Percentiles rank a stretch among this genome's conserved stretches.
phyloP scores from a whole-genome alignment of 2,329 filamentous ascomycete genomes.

The Trichothecium sympodiale region DNA sequence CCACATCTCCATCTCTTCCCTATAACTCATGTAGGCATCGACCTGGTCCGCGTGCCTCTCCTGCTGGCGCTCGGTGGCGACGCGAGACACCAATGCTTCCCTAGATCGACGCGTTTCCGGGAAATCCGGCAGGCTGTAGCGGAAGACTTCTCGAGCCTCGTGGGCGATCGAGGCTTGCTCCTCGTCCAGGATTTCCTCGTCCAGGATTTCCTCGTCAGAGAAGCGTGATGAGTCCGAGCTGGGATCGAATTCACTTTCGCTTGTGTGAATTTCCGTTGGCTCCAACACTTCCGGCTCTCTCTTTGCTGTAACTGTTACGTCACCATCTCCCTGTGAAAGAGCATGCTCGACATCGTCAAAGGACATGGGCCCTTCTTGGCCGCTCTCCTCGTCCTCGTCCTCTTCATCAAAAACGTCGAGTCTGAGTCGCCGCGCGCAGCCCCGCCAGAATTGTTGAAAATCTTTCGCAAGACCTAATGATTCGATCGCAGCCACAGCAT shows the following conservation, averaged over 20 bases:
- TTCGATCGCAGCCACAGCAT: constrained; percentile 37
- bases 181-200: constrained; percentile 5
- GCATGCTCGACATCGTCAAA: constrained; percentile 32
- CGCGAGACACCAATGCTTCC: constrained; percentile 23
- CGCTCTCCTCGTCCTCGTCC: constrained; percentile 13
- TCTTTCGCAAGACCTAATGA: constrained; percentile 32
- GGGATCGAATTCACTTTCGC: constrained; percentile 4
- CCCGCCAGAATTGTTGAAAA: constrained; percentile 32
- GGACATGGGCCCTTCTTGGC: constrained; percentile 17
- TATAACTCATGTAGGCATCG: constrained; percentile 27
- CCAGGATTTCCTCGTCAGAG: background rate
- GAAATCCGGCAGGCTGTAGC: constrained; percentile 27
- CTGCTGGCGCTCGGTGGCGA: constrained; percentile 28
- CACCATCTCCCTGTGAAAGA: constrained; percentile 15
- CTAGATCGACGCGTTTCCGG: constrained; percentile 24
- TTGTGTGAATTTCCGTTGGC: background rate
- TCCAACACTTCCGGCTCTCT: background rate
- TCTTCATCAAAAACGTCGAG: constrained; percentile 31
- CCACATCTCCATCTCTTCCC: constrained; percentile 36
- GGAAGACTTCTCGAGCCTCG: constrained; percentile 31
- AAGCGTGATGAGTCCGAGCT: background rate
- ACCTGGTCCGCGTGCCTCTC: constrained; percentile 31
- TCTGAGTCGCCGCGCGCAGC: constrained; percentile 35
- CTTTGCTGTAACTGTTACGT: constrained; percentile 2
- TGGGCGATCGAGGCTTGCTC: constrained; percentile 18